Evolutionary conservation across 2,329 filamentous ascomycete species (phyloP), one percentile per base, ranked within the genome.

Genomic region (Epichloe glyceriae): DNA sequence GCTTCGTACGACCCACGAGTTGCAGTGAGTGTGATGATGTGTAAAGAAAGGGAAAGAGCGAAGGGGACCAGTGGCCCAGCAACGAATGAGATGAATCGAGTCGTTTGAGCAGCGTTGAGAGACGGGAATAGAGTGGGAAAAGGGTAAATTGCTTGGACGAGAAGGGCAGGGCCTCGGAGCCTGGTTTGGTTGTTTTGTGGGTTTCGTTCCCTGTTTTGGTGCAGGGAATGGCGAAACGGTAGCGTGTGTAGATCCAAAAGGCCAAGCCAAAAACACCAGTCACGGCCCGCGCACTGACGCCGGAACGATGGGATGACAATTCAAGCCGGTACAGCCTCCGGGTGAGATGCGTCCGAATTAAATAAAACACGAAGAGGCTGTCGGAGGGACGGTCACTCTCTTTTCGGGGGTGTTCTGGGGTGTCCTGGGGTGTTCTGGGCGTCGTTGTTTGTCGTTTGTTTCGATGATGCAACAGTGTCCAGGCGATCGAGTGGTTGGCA

Each of bases 151-250:
- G 33, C 30, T 7, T 12, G 43, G n/a, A 20, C 35, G 34, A 20
- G 30, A 30, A 7, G 2, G 26, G 26, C 26, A 30, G 26, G 22
- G 26, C 26, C 26, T 30, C 26, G 26, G 26, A 30, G 7, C 26
- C 26, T 30, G 26, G 26, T 3, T 17, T 26, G 43, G 43, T 26
- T 17, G 33, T 49, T 43, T 35, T 49, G 47, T 35, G 47, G 40
- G 4, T 8, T 40, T 19, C 37, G 35, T 47, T 39, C n/a, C 46
- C 12, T 46, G 50, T 45, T 46, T 38, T 46, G 42, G 37, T 33
- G 38, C 19, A 46, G 39, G 43, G 43, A 38, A 42, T 19, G 39
- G 19, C 48, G 48, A 48, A 47, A 45, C 48, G 35, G 41, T 48
- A 19, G 44, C 48, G 45, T 41, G 2, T 35, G 42, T 22, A 40